A percentile compares a stretch with the other conserved stretches of the same genome.
Evolutionary conservation across 768 basidiomycete species (phyloP).

Genomic region (Pulveroboletus sp.): DNA sequence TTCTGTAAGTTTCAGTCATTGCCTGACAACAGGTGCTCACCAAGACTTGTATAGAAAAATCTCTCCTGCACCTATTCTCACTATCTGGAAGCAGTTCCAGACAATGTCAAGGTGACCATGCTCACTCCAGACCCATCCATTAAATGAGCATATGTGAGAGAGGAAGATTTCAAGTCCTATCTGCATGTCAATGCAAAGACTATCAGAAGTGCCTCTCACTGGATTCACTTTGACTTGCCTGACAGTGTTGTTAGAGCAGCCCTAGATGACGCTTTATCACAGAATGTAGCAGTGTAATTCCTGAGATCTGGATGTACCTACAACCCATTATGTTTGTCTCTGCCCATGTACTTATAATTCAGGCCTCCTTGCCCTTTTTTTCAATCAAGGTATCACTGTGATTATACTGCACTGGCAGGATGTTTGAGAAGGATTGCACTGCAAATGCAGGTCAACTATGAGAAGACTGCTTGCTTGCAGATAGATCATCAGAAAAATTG

Average conservation of each 20-base stretch:
- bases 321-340: too few species aligned
- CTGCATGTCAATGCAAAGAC: constrained; percentile 1
- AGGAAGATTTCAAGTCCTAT: constrained; percentile 5
- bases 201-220: constrained; percentile 11
- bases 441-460: too few species aligned
- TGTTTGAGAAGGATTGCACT: too few species aligned
- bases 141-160: neutral
- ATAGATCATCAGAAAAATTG: too few species aligned
- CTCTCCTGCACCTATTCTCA: constrained; percentile 20
- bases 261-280: neutral
- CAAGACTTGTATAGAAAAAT: constrained; percentile 16
- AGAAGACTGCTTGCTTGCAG: too few species aligned
- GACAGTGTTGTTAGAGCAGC: constrained; percentile 11
- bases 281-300: neutral
- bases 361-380: too few species aligned
- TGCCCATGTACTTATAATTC: too few species aligned
- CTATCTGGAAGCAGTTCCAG: neutral
- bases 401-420: too few species aligned
- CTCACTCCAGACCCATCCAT: constrained; percentile 15
- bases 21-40: neutral
- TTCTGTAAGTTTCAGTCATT: constrained; percentile 7
- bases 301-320: too few species aligned
- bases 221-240: constrained; percentile 14
- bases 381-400: too few species aligned
- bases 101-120: constrained; percentile 8